These are phyloP conservation scores for Podospora bellae-mahoneyi DNA, from an alignment of 495 filamentous ascomycete genomes.

Conservation along the genomic window DNA sequence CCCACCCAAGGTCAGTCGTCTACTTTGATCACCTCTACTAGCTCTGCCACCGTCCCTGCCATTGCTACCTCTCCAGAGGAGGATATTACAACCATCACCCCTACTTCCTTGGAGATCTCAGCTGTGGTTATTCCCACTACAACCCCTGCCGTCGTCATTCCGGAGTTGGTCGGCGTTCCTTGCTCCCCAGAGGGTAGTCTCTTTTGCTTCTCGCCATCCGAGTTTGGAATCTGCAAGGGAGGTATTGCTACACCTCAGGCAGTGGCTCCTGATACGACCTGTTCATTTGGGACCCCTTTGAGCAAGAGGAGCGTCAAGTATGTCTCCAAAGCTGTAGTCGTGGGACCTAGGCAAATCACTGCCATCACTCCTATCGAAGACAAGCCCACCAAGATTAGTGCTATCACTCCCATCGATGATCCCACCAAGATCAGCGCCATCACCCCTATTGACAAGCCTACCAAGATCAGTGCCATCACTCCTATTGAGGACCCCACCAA, in stretches of 20 bases:
- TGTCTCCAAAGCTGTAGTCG: conserved; percentile 2
- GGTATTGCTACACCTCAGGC: conserved; percentile 17
- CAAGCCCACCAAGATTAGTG: neutral
- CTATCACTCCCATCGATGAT: neutral
- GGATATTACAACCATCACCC: neutral
- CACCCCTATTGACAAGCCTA: neutral
- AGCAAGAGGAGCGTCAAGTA: conserved; percentile 15
- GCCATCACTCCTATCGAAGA: neutral
- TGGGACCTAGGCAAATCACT: neutral
- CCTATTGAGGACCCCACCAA: neutral
- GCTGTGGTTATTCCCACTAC: neutral
- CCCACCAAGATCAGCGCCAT: neutral
- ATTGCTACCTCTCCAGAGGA: neutral
- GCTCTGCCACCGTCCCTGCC: neutral
- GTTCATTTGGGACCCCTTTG: conserved; percentile 10
- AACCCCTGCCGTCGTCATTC: neutral
- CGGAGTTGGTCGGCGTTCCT: neutral
- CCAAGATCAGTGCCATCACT: neutral
- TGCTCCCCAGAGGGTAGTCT: conserved; percentile 21
- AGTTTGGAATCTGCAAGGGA: conserved; percentile 24
- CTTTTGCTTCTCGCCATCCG: conserved; percentile 18
- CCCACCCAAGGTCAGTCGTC: neutral
- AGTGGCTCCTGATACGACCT: conserved; percentile 23
- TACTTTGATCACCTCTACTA: neutral
- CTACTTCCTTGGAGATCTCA: neutral